These are phyloP conservation scores for Emergomyces africanus DNA, from an alignment of 2,329 filamentous ascomycete species.

Conservation along the genomic window DNA sequence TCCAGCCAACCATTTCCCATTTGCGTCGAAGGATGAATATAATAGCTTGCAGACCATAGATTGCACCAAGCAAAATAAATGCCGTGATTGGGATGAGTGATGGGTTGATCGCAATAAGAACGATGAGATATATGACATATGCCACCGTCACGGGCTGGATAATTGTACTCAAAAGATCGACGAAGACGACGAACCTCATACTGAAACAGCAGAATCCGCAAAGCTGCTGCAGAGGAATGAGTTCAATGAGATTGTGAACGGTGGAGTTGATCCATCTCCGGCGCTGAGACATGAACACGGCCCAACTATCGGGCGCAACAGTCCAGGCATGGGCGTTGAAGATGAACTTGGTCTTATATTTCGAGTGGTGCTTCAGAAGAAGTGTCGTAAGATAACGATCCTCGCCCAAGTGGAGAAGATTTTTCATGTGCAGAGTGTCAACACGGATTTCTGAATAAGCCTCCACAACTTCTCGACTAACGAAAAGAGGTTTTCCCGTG, in stretches of 20 bases:
- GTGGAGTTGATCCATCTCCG: constrained; percentile 99
- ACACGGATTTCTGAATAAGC: constrained; percentile 86
- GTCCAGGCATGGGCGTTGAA: constrained; percentile 90
- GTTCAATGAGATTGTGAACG: constrained; percentile 91
- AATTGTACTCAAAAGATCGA: constrained; percentile 83
- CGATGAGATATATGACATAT: constrained; percentile 83
- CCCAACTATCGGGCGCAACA: constrained; percentile 87
- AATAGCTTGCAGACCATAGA: constrained; percentile 92
- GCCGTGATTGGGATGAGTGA: constrained; percentile 66
- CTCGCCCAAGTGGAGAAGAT: constrained; percentile 88
- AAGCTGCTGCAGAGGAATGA: constrained; percentile 83
- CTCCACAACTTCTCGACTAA: constrained; percentile 82
- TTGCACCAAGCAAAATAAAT: constrained; percentile 83
- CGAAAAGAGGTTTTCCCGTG: constrained; percentile 88
- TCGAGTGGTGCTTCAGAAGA: constrained; percentile 78
- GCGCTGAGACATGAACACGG: constrained; percentile 92
- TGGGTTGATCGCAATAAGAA: constrained; percentile 50
- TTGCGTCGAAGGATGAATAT: constrained; percentile 95
- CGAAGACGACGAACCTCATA: constrained; percentile 95
- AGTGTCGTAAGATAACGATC: constrained; percentile 95
- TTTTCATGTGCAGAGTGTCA: constrained; percentile 98
- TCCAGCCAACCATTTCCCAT: constrained; percentile 99
- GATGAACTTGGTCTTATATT: constrained; percentile 98
- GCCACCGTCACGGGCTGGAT: constrained; percentile 83
- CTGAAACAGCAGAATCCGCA: constrained; percentile 99